Percentiles rank a stretch among this genome's conserved stretches.
Evolutionary conservation across 192 early-diverging fungal genomes (phyloP).

Genomic region (Lobulomyces angularis): DNA sequence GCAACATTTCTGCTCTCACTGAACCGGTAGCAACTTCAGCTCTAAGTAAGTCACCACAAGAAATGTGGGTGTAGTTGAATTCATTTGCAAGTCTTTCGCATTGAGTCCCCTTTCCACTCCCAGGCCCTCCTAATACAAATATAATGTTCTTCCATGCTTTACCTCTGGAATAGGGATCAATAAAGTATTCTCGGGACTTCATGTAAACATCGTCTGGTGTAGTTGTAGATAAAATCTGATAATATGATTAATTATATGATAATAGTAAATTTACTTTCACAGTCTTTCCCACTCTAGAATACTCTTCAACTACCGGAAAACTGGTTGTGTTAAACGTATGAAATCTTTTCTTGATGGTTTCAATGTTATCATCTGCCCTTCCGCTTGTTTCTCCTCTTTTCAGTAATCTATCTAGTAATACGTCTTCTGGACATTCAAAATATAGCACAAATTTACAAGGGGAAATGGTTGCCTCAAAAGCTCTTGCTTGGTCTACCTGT

Average conservation of each 20-base stretch:
- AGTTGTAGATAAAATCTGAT: constrained; percentile 9
- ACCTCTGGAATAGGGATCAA: constrained; percentile 14
- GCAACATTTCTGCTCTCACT: constrained; percentile 1
- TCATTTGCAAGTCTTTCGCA: constrained; percentile 3
- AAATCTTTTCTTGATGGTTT: constrained; percentile 37
- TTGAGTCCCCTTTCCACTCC: constrained; percentile 30
- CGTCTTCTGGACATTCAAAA: constrained; percentile 36
- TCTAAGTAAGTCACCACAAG: constrained; percentile 8
- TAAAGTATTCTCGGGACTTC: background rate
- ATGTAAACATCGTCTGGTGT: constrained; percentile 10
- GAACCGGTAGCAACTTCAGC: constrained; percentile 10
- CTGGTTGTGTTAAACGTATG: constrained; percentile 23
- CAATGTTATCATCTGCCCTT: constrained; percentile 44
- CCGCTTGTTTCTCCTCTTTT: constrained; percentile 48
- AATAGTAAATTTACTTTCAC: constrained; percentile 15
- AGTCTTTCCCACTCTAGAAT: constrained; percentile 6
- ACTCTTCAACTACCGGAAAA: constrained; percentile 33
- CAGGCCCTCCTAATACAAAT: constrained; percentile 40
- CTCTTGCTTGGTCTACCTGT: constrained; percentile 31
- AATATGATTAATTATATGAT: too few species aligned
- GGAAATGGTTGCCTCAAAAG: constrained; percentile 30
- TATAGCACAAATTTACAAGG: constrained; percentile 29
- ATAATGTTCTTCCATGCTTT: constrained; percentile 22
- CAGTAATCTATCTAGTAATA: constrained; percentile 31
- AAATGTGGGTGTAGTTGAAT: constrained; percentile 7